A percentile compares a stretch with the other conserved stretches of the same genome.
These are phyloP conservation scores for Hericium erinaceus DNA, from an alignment of 768 basidiomycete species.

Conservation along the genomic window DNA sequence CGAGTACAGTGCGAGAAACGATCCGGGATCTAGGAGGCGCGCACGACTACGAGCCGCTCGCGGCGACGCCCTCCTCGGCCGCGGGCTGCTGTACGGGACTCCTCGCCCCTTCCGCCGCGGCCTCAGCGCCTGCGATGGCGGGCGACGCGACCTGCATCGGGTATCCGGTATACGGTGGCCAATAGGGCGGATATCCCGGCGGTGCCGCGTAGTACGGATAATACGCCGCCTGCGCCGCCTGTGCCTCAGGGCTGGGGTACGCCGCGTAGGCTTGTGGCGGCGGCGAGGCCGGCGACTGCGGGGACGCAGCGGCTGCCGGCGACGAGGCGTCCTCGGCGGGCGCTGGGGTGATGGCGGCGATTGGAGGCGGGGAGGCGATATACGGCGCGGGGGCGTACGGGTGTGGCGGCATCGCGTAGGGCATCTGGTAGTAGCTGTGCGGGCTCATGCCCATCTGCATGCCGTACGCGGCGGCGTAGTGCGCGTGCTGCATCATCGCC, in stretches of 20 bases:
- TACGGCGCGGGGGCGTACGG: conserved; percentile 1
- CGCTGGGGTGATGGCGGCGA: too few species aligned
- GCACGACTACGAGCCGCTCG: too few species aligned
- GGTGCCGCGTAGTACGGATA: conserved; percentile 11
- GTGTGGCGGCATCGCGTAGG: conserved; percentile 7
- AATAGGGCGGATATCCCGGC: conserved; percentile 11
- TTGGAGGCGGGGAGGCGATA: conserved; percentile 3
- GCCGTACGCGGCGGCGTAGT: conserved; percentile 7
- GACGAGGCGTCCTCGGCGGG: neutral
- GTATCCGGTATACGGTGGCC: conserved; percentile 6
- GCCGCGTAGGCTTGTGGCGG: neutral
- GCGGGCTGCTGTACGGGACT: too few species aligned
- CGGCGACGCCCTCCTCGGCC: too few species aligned
- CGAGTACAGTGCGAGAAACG: too few species aligned
- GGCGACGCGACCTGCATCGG: neutral
- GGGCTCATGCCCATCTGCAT: conserved; percentile 6
- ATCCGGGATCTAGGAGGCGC: too few species aligned
- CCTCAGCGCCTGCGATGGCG: neutral
- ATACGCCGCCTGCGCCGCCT: conserved; percentile 6
- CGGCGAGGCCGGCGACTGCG: too few species aligned
- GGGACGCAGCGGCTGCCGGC: neutral
- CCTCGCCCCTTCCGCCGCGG: too few species aligned
- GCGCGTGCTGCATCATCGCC: conserved; percentile 14
- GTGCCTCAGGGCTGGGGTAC: neutral
- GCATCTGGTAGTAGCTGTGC: conserved; percentile 7